Evolutionary conservation across 169 alveolate genomes (phyloP).

Genomic region (Eimeria praecox): DNA sequence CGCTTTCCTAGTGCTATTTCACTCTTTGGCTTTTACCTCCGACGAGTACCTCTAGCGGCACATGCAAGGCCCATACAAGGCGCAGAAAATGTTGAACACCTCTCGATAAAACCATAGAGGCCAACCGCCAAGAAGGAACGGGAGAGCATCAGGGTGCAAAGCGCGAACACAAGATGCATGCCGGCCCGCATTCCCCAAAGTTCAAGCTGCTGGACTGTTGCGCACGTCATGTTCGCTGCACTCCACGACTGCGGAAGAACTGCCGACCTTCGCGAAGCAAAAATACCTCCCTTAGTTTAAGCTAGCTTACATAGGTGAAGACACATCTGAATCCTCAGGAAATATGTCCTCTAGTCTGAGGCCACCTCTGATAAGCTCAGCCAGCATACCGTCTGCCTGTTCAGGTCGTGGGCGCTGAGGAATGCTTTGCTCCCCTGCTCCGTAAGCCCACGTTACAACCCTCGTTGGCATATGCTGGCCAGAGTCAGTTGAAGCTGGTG

Average conservation of each 20-base stretch:
- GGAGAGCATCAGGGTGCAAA: neutral
- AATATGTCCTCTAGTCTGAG: neutral
- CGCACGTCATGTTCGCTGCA: neutral
- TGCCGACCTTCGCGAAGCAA: no score
- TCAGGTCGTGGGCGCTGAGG: neutral
- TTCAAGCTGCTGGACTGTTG: neutral
- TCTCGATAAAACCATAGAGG: neutral
- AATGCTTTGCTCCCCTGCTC: neutral
- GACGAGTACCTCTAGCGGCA: no score
- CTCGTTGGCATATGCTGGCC: neutral
- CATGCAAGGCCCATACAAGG: neutral
- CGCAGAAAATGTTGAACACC: neutral
- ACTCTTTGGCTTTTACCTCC: no score
- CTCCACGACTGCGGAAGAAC: neutral
- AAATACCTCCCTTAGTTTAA: no score
- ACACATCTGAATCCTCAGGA: neutral
- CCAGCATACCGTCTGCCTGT: neutral
- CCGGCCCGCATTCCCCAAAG: neutral
- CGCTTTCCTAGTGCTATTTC: no score
- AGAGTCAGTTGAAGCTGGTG: neutral
- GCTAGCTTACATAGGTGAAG: neutral
- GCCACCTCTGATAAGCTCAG: neutral
- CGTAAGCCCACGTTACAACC: neutral
- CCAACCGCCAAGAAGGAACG: neutral
- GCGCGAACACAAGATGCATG: neutral